phyloP scores from a whole-genome alignment of 306 rosid genomes.

The Cyamopsis tetragonoloba region DNA sequence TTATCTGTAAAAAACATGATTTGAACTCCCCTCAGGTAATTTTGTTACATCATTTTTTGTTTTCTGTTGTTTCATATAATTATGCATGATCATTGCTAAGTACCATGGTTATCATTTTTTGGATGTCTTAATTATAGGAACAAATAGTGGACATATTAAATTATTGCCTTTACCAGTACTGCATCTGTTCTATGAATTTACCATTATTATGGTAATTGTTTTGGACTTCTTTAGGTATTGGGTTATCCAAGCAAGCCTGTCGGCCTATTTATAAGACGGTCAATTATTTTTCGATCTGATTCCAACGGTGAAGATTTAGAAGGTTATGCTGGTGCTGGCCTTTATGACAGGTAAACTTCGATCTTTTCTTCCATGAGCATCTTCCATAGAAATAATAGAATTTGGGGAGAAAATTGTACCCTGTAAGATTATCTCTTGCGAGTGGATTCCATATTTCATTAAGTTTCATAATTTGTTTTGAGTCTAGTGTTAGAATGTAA shows the following conservation, averaged over 20 bases:
- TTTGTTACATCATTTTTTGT: neutral
- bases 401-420: neutral
- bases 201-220: conserved; percentile 19
- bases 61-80: neutral
- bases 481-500: no score
- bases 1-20: conserved; percentile 75
- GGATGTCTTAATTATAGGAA: neutral
- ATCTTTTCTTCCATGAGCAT: neutral
- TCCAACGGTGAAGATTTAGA: conserved; percentile 99
- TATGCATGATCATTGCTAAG: neutral
- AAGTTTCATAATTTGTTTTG: no score
- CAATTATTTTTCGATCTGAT: conserved; percentile 94
- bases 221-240: conserved; percentile 57
- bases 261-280: conserved; percentile 73
- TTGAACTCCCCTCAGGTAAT: conserved; percentile 79
- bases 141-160: neutral
- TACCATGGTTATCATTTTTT: conserved; percentile 5
- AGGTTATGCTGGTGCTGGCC: conserved; percentile 99
- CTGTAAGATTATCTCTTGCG: no score
- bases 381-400: neutral
- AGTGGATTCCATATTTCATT: no score
- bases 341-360: conserved; percentile 79
- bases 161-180: neutral
- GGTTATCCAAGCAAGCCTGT: conserved; percentile 97
- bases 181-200: conserved; percentile 8